These are phyloP conservation scores for Ceratobasidium papillatum DNA, from an alignment of 1,284 basidiomycete species.

Conservation along the genomic window DNA sequence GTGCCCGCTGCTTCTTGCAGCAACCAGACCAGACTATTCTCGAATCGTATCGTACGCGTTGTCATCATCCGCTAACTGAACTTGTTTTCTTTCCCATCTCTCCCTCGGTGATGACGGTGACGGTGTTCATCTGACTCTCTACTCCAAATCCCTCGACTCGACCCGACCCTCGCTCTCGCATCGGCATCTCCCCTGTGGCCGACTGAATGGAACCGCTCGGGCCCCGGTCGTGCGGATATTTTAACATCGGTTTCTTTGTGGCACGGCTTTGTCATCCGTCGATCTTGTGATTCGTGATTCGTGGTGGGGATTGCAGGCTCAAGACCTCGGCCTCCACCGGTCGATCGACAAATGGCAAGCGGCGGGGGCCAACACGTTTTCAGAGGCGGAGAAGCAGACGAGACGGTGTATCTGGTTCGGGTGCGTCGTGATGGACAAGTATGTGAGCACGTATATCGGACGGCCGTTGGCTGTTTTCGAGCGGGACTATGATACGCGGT, in stretches of 20 bases:
- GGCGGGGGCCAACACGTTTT: slow-evolving; percentile 67
- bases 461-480: slow-evolving; percentile 82
- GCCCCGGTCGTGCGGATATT: not conserved
- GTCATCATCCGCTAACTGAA: not conserved
- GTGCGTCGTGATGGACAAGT: slow-evolving; percentile 79
- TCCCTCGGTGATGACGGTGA: not conserved
- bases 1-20: not conserved
- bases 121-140: not conserved
- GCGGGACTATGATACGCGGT: slow-evolving; percentile 78
- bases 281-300: not conserved
- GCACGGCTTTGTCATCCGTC: slow-evolving; percentile 11
- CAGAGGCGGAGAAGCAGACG: slow-evolving; percentile 71
- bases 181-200: slow-evolving; percentile 59
- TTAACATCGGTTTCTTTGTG: slow-evolving; percentile 16
- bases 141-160: not conserved
- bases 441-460: slow-evolving; percentile 81
- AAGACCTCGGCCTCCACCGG: slow-evolving; percentile 86
- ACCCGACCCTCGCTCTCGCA: not conserved
- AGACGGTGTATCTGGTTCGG: slow-evolving; percentile 82
- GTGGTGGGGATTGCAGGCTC: slow-evolving; percentile 63
- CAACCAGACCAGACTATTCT: not conserved
- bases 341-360: slow-evolving; percentile 78
- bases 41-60: not conserved
- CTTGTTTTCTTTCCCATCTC: not conserved
- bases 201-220: slow-evolving; percentile 64